These are phyloP conservation scores for Phaeosphaeria sp. DNA, from an alignment of 2,329 filamentous ascomycete species.

Conservation along the genomic window DNA sequence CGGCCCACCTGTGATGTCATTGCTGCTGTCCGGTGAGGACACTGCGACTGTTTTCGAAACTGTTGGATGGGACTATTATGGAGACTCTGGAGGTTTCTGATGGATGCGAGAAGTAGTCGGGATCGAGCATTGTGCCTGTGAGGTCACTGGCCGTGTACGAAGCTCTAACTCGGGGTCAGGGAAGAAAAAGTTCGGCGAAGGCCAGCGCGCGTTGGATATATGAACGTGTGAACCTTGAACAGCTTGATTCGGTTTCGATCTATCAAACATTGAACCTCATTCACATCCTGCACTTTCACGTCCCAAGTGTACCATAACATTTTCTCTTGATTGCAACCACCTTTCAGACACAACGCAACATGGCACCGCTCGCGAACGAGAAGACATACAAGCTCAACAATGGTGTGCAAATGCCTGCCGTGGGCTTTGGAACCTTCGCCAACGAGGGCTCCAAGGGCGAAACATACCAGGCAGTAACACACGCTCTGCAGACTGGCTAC, in stretches of 20 bases:
- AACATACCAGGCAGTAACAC: slow-evolving; percentile 62
- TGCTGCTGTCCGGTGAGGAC: slow-evolving; percentile 16
- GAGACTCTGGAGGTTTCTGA: slow-evolving; percentile 23
- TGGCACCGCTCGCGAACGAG: slow-evolving; percentile 38
- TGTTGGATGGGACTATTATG: slow-evolving; percentile 38
- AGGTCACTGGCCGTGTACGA: slow-evolving; percentile 13
- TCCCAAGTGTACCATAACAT: neutral
- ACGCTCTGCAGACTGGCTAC: slow-evolving; percentile 66
- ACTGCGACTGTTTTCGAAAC: slow-evolving; percentile 30
- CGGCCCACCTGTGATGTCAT: slow-evolving; percentile 40
- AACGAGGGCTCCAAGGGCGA: slow-evolving; percentile 68
- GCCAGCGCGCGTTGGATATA: slow-evolving; percentile 17
- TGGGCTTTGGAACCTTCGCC: slow-evolving; percentile 77
- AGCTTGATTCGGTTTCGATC: slow-evolving; percentile 1
- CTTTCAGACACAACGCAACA: slow-evolving; percentile 16
- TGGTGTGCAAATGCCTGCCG: slow-evolving; percentile 68
- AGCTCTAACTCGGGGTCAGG: neutral
- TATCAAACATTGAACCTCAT: slow-evolving; percentile 4
- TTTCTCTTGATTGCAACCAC: slow-evolving; percentile 7
- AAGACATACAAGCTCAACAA: slow-evolving; percentile 62
- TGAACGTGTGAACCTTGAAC: slow-evolving; percentile 13
- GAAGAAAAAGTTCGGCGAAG: slow-evolving; percentile 23
- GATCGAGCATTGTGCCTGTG: slow-evolving; percentile 13
- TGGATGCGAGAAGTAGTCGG: slow-evolving; percentile 28
- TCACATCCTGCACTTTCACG: neutral